Evolutionary conservation across 768 basidiomycete species (phyloP).

Genomic region (Xanthoconium purpureum): DNA sequence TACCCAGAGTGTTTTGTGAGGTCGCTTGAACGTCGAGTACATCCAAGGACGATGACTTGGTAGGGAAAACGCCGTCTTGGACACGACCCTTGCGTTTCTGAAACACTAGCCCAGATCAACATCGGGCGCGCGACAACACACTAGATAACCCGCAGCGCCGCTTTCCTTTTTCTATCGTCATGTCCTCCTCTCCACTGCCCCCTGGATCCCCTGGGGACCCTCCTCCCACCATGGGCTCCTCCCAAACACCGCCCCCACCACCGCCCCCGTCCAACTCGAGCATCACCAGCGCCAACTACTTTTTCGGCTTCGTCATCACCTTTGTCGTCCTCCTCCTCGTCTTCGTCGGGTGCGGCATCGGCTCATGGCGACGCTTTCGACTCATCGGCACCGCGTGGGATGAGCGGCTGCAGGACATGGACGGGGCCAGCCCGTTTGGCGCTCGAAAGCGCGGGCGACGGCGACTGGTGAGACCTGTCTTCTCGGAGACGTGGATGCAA

Average conservation of each 20-base stretch:
- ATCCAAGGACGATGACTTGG: no score
- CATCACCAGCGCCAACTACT: constrained; percentile 27
- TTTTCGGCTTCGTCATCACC: constrained; percentile 34
- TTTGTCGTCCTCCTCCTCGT: constrained; percentile 40
- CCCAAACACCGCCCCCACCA: not conserved
- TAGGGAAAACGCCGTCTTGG: constrained; percentile 1
- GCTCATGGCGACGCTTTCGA: constrained; percentile 41
- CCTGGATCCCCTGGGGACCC: not conserved
- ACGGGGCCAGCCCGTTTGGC: not conserved
- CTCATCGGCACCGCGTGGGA: constrained; percentile 22
- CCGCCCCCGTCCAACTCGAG: not conserved
- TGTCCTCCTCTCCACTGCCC: constrained; percentile 8
- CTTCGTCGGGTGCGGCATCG: constrained; percentile 50
- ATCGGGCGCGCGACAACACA: not conserved
- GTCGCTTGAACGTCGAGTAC: not conserved
- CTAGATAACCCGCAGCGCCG: not conserved
- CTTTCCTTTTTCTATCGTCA: not conserved
- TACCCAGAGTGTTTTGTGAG: no score
- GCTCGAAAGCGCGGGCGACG: constrained; percentile 16
- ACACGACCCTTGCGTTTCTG: constrained; percentile 8
- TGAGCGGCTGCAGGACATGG: constrained; percentile 15
- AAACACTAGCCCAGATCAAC: constrained; percentile 18
- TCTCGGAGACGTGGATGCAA: constrained; percentile 21
- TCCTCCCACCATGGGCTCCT: not conserved
- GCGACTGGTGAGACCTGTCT: constrained; percentile 16